Percentiles rank a stretch among this genome's conserved stretches.
Evolutionary conservation across 192 early-diverging fungal genomes (phyloP).

Genomic region (Coemansia sp.): DNA sequence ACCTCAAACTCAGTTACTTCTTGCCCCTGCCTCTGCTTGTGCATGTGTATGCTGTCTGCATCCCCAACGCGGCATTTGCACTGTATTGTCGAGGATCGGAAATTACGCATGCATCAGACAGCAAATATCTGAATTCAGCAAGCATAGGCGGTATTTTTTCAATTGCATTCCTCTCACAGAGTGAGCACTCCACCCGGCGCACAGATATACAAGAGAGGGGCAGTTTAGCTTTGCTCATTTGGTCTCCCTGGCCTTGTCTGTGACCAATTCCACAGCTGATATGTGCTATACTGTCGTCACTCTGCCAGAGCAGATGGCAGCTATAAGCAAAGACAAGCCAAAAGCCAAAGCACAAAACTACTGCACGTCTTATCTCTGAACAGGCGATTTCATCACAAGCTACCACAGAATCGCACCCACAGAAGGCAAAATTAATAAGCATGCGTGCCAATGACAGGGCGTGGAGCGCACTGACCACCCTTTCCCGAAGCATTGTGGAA

Average conservation of each 20-base stretch:
- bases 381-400: too few relatives aligned
- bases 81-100: neutral
- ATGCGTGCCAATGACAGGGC: neutral
- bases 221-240: too few relatives aligned
- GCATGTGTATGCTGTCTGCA: neutral
- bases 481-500: neutral
- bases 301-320: neutral
- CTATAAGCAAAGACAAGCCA: too few relatives aligned
- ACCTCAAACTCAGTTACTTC: conserved; percentile 8
- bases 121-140: neutral
- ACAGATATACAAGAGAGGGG: too few relatives aligned
- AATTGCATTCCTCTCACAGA: too few relatives aligned
- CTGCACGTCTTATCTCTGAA: too few relatives aligned
- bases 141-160: neutral
- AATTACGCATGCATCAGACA: neutral
- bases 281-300: neutral
- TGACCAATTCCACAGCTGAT: too few relatives aligned
- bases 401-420: too few relatives aligned
- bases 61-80: neutral
- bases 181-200: too few relatives aligned
- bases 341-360: too few relatives aligned
- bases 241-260: too few relatives aligned
- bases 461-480: conserved; percentile 7
- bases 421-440: conserved; percentile 1
- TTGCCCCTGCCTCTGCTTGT: neutral